Evolutionary conservation across 805 yeast genomes (phyloP), one percentile per base, ranked within the genome.

Genomic region (Candida vartiovaarae): DNA sequence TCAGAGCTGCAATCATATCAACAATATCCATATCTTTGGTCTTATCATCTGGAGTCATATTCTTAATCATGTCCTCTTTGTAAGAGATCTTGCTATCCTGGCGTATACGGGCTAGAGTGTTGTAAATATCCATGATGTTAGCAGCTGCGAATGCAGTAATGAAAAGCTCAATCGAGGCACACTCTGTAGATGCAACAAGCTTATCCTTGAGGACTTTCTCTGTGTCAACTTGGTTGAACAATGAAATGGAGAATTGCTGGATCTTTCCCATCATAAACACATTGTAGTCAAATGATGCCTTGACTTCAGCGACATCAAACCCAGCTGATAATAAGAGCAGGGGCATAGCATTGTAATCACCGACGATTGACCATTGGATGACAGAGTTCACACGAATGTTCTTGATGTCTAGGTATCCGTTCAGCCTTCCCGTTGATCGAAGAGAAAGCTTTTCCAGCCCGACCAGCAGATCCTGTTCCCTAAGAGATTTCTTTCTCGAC

Each of bases 131-230:
- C 50, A 82, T 71, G 29, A 87, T 67, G 55, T 84, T 88, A 0
- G 96, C 82, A 0, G 93, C 93, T 0, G 95, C 82, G 55, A 93
- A 70, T 0, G 95, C 88, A 0, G 98, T 90, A 47, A 84, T 67
- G 54, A 76, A 87, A 3, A 86, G 55, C 45, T 76, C 77, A 11
- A 82, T 68, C 0, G 76, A 66, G 2, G 70, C 77, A 48, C 82
- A 70, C 8, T 66, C 64, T 3, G 75, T 59, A 3, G 66, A 61
- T 0, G 78, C 83, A 45, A 68, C 73, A 9, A 90, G 62, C 40
- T 78, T 75, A 57, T 89, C 95, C 26, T 78, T 75, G 38, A 68
- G 62, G 24, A 69, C 57, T 27, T 68, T 68, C 20, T 62, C 51
- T 2, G 54, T 46, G 38, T 74, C 82, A 51, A 78, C 76, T 54